Percentiles rank a stretch among this genome's conserved stretches.
phyloP scores from a whole-genome alignment of 495 filamentous ascomycete genomes.

The Xylaria curta region DNA sequence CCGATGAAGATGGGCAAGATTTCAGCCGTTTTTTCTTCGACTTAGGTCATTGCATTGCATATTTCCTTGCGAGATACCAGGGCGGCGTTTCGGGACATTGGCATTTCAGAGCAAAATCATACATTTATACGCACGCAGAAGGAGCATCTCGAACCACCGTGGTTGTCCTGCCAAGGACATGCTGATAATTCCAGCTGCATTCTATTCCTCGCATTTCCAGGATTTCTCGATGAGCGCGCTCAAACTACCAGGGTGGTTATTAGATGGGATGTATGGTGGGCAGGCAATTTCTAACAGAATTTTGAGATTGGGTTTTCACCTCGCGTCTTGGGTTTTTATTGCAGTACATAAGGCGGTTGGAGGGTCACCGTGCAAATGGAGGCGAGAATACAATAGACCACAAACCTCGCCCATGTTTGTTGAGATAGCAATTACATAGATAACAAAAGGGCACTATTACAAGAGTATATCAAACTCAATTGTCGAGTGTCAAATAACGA shows the following conservation, averaged over 20 bases:
- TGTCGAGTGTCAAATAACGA: neutral
- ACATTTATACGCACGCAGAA: conserved; percentile 18
- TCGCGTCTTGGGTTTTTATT: conserved; percentile 5
- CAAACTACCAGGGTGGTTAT: conserved; percentile 5
- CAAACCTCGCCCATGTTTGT: neutral
- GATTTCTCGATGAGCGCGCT: conserved; percentile 7
- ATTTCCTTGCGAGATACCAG: conserved; percentile 48
- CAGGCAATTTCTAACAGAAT: conserved; percentile 13
- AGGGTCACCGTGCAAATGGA: conserved; percentile 3
- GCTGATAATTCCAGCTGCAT: conserved; percentile 3
- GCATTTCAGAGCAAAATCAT: conserved; percentile 28
- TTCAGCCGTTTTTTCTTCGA: conserved; percentile 25
- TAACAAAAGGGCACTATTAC: neutral
- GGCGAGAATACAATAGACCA: conserved; percentile 18
- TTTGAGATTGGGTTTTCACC: conserved; percentile 15
- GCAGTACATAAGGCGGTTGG: conserved; percentile 17
- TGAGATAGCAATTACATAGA: conserved; percentile 3
- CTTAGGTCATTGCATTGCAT: conserved; percentile 44
- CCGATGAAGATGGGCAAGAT: conserved; percentile 26
- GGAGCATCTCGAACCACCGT: conserved; percentile 1
- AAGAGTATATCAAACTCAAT: conserved; percentile 2
- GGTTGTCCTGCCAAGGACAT: neutral
- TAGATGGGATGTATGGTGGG: conserved; percentile 19
- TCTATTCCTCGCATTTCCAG: conserved; percentile 15
- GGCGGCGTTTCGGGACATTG: conserved; percentile 45